Percentiles rank a stretch among this genome's conserved stretches.
phyloP scores from a whole-genome alignment of 495 filamentous ascomycete genomes.

The Penicillium parvum region DNA sequence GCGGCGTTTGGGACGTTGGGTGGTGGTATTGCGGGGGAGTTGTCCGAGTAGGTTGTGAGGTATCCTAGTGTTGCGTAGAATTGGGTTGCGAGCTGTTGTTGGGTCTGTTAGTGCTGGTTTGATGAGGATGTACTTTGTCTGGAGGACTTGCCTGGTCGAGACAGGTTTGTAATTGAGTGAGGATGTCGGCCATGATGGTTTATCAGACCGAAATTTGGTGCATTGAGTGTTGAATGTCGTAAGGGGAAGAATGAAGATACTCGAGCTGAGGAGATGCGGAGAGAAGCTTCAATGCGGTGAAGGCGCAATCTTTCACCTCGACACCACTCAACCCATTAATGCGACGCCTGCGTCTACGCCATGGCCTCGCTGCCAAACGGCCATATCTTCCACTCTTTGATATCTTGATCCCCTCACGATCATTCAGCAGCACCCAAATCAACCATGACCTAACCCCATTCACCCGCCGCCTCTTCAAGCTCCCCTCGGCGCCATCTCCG shows the following conservation, averaged over 20 bases:
- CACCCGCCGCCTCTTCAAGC: slow-evolving; percentile 40
- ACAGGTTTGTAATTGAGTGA: slow-evolving; percentile 93
- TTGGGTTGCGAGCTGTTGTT: slow-evolving; percentile 78
- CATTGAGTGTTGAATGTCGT: background rate
- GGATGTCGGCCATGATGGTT: slow-evolving; percentile 77
- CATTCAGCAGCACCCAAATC: slow-evolving; percentile 14
- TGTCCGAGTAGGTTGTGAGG: slow-evolving; percentile 75
- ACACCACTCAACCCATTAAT: slow-evolving; percentile 20
- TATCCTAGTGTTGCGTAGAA: slow-evolving; percentile 85
- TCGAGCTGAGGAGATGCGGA: slow-evolving; percentile 24
- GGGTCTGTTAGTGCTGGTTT: slow-evolving; percentile 4
- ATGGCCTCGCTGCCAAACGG: slow-evolving; percentile 15
- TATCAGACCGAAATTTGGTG: too few relatives aligned
- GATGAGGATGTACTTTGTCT: background rate
- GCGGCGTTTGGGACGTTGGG: slow-evolving; percentile 53
- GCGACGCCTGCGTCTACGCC: slow-evolving; percentile 13
- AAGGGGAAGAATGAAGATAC: background rate
- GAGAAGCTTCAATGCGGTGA: slow-evolving; percentile 28
- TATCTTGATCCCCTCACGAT: slow-evolving; percentile 2
- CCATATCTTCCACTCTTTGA: background rate
- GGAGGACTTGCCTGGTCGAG: slow-evolving; percentile 68
- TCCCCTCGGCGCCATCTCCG: slow-evolving; percentile 36
- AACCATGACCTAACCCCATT: slow-evolving; percentile 27
- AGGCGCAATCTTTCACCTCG: slow-evolving; percentile 2
- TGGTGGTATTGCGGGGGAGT: slow-evolving; percentile 57